Percentiles rank a stretch among this genome's conserved stretches.
Conservation (phyloP, 768 basidiomycete species). For the Boletus insuetus region DNA sequence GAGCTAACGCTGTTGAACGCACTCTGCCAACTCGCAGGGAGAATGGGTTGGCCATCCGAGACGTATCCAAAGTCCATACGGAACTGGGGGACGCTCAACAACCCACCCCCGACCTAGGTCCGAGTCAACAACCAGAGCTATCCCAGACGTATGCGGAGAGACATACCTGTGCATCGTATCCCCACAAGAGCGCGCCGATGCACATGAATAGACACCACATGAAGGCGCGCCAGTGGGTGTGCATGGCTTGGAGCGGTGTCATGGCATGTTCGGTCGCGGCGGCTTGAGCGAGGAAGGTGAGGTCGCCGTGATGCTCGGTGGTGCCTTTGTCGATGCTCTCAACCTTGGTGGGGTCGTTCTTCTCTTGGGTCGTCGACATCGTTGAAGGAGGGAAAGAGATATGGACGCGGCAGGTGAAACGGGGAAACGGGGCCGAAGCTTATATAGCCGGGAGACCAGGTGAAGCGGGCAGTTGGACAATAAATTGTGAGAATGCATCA, state of each 20-base stretch:
- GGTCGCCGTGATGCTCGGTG: not conserved
- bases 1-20: constrained; percentile 26
- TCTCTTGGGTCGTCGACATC: constrained; percentile 8
- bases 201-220: constrained; percentile 26
- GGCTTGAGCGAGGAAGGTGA: constrained; percentile 21
- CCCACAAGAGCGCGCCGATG: constrained; percentile 24
- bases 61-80: constrained; percentile 27
- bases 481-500: no score
- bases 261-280: constrained; percentile 23
- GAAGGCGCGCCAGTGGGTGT: constrained; percentile 24
- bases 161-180: constrained; percentile 25
- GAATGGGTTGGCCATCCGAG: not conserved
- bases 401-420: not conserved
- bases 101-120: constrained; percentile 18
- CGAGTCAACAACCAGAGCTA: not conserved
- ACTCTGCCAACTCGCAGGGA: constrained; percentile 29
- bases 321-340: constrained; percentile 9
- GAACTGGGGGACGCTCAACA: constrained; percentile 23
- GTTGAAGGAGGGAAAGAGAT: not conserved
- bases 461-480: no score
- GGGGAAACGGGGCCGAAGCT: not conserved
- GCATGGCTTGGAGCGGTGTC: constrained; percentile 19
- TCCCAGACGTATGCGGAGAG: not conserved
- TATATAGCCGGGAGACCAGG: not conserved
- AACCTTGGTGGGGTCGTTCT: not conserved